Evolutionary conservation across 257 asterid genomes (phyloP).

Genomic region (Solanum etuberosum): DNA sequence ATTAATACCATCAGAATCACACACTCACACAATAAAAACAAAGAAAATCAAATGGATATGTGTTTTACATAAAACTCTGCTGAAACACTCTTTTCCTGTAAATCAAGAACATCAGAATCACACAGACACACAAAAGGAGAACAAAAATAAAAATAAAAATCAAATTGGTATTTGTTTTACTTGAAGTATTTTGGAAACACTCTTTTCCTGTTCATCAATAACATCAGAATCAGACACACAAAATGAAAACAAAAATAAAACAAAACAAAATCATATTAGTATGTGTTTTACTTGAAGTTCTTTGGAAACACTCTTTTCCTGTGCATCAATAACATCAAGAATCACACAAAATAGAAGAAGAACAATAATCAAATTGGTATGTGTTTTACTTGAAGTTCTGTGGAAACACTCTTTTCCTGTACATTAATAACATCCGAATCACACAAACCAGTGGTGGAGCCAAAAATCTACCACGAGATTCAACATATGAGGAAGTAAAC

Average conservation of each 20-base stretch:
- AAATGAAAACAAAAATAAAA: background rate
- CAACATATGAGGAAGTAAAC: background rate
- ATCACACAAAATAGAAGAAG: background rate
- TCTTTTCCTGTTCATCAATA: background rate
- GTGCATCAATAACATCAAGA: background rate
- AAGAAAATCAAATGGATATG: background rate
- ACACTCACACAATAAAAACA: background rate
- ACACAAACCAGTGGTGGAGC: background rate
- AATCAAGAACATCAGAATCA: background rate
- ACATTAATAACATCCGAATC: background rate
- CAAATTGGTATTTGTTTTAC: background rate
- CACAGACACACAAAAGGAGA: background rate
- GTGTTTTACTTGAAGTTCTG: background rate
- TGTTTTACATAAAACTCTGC: background rate
- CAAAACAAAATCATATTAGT: background rate
- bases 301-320: slow-evolving; percentile 16
- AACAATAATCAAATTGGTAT: background rate
- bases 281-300: background rate
- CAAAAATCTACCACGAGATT: background rate
- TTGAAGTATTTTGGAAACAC: background rate
- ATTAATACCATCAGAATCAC: background rate
- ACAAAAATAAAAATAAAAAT: background rate
- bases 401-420: background rate
- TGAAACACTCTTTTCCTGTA: background rate
- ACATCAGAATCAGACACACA: background rate